Evolutionary conservation across 2,329 filamentous ascomycete genomes (phyloP).

Genomic region (Pseudopithomyces maydicus): DNA sequence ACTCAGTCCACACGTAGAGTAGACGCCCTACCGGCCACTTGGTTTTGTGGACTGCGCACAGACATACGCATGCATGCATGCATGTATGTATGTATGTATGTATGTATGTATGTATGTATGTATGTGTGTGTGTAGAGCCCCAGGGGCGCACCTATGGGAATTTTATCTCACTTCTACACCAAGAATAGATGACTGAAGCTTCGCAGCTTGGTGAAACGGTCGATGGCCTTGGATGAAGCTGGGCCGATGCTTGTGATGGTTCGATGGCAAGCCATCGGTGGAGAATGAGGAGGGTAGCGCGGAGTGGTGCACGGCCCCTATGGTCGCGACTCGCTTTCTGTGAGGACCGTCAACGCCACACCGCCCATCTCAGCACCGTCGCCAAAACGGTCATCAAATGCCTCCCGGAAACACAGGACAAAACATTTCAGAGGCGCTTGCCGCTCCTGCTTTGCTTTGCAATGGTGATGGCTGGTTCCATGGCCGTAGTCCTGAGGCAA

Average conservation of each 20-base stretch:
- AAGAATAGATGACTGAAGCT: background rate
- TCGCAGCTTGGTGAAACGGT: background rate
- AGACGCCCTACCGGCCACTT: too few species aligned
- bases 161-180: too few species aligned
- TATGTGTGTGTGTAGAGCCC: too few species aligned
- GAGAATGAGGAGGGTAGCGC: background rate
- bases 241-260: slow-evolving; percentile 1
- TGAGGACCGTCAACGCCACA: background rate
- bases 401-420: background rate
- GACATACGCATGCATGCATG: too few species aligned
- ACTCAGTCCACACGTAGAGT: too few species aligned
- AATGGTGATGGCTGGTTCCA: slow-evolving; percentile 1
- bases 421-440: background rate
- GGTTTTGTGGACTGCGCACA: too few species aligned
- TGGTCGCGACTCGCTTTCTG: background rate
- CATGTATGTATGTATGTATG: too few species aligned
- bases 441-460: background rate
- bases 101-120: too few species aligned
- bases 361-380: background rate
- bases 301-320: slow-evolving; percentile 3
- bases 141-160: too few species aligned
- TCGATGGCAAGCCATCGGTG: background rate
- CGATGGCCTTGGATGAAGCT: background rate
- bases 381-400: background rate
- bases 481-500: slow-evolving; percentile 14